Conservation (phyloP, 306 rosid genomes). For the Cucurbita maxima region DNA sequence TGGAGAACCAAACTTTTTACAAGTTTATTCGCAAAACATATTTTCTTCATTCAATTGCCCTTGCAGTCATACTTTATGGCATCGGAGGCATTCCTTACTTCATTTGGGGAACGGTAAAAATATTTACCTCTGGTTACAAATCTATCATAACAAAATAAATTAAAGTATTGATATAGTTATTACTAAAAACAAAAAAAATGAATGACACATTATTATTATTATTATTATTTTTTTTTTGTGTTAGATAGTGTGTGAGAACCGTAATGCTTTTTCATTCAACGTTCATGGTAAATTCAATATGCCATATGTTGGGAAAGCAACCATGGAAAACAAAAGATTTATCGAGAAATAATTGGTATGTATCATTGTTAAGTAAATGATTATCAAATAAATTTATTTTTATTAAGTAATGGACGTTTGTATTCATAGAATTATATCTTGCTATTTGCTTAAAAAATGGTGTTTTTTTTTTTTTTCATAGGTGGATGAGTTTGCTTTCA, state of each 20-base stretch:
- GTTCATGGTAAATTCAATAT: not conserved
- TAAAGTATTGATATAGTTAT: too few relatives aligned
- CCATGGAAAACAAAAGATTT: not conserved
- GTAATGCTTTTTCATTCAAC: conserved; percentile 20
- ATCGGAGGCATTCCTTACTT: not conserved
- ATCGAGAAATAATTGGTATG: not conserved
- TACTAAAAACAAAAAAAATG: too few relatives aligned
- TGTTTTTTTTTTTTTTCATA: not conserved
- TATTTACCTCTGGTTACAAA: too few relatives aligned
- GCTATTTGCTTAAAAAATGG: too few relatives aligned
- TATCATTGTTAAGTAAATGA: too few relatives aligned
- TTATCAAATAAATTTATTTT: too few relatives aligned
- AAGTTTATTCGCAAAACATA: not conserved
- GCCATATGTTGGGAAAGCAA: not conserved
- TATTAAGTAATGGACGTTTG: too few relatives aligned
- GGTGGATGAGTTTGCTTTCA: conserved; percentile 51
- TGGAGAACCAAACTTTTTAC: not conserved
- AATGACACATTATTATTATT: too few relatives aligned
- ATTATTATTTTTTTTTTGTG: too few relatives aligned
- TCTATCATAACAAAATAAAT: too few relatives aligned
- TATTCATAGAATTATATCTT: too few relatives aligned
- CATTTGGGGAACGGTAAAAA: not conserved
- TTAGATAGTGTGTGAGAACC: conserved; percentile 27
- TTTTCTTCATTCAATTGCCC: not conserved
- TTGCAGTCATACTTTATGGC: not conserved